Evolutionary conservation across 805 yeast species (phyloP).

Genomic region (Saccharomyces paradoxus): DNA sequence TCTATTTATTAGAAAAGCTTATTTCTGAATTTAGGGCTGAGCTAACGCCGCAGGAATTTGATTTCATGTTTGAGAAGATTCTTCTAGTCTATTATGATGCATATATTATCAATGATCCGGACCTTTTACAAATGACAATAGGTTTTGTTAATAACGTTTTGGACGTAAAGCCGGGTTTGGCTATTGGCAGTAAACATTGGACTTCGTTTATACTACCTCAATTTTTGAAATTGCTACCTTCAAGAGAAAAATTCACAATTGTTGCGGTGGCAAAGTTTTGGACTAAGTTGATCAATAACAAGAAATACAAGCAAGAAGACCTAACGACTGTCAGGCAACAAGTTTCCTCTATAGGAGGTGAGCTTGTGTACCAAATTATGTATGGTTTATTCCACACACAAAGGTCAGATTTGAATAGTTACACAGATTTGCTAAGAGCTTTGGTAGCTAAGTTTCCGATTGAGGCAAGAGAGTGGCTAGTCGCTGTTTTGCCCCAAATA

Average conservation of each 20-base stretch:
- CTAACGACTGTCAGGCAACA: constrained; percentile 29
- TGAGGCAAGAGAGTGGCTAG: constrained; percentile 43
- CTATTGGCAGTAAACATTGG: constrained; percentile 31
- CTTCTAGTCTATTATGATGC: constrained; percentile 32
- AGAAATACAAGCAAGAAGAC: constrained; percentile 39
- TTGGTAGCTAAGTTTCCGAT: constrained; percentile 44
- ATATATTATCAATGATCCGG: constrained; percentile 46
- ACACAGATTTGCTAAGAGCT: constrained; percentile 43
- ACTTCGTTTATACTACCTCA: constrained; percentile 22
- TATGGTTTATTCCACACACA: constrained; percentile 41
- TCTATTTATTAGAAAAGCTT: constrained; percentile 39
- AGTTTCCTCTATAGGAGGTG: constrained; percentile 19
- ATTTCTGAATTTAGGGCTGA: constrained; percentile 32
- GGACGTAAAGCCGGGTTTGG: constrained; percentile 41
- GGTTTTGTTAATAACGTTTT: constrained; percentile 44
- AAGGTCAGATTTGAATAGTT: constrained; percentile 54
- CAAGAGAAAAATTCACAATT: constrained; percentile 45
- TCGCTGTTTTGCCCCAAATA: constrained; percentile 20
- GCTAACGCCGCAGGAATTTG: constrained; percentile 30
- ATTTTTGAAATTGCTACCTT: constrained; percentile 26
- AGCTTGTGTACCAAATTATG: constrained; percentile 29
- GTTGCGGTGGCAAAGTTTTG: constrained; percentile 47
- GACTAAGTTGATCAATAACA: constrained; percentile 40
- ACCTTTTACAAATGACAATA: constrained; percentile 44
- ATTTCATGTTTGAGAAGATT: constrained; percentile 32